Base-by-base conservation (phyloP, 106 monocot genomes). In the Dendrobium catenatum region DNA sequence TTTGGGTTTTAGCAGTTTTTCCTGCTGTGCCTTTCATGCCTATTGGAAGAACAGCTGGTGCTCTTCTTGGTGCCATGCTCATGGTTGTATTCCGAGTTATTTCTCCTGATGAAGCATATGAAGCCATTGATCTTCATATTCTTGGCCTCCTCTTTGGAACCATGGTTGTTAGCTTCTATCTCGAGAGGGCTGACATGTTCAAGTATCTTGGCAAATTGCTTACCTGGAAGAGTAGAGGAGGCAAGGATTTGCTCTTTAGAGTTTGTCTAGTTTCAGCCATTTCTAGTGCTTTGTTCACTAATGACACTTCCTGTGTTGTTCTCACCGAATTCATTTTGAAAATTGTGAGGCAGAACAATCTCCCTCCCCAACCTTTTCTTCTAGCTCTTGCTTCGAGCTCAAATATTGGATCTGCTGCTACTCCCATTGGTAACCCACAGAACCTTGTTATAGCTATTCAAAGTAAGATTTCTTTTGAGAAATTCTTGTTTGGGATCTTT, bases 111-210 rank as follows among this genome's bases (percentile, higher is more conserved):
- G 77, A 90, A 72, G 90, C 90, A 16, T 87, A 81, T 43, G 76
- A 85, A 5, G 87, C 85, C 5, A 83, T 90, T 11, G 85, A 90
- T 78, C 87, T 90, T 72, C 90, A 82, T 9, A 86, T 87, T 59
- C 90, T 90, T 5, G 90, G 85, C 51, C 90, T 90, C 67, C 87
- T 90, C 79, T 90, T 90, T n/a, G 85, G 87, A 68, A 86, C 89
- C 64, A 89, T 89, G 89, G 89, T 89, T 5, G 86, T 89, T 44
- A 86, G 86, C 72, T 26, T 49, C 33, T 89, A 86, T 26, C 86
- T 89, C 33, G 89, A 89, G 41, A 83, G 81, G 78, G 88, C 83
- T 19, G 85, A 88, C 73, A 85, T 88, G 88, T 88, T 88, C 73
- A 80, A 85, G 72, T 85, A 88, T 41, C 75, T 88, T 5, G 80